Conservation (phyloP, 2,329 filamentous ascomycete genomes). For the Ilyonectria destructans region DNA sequence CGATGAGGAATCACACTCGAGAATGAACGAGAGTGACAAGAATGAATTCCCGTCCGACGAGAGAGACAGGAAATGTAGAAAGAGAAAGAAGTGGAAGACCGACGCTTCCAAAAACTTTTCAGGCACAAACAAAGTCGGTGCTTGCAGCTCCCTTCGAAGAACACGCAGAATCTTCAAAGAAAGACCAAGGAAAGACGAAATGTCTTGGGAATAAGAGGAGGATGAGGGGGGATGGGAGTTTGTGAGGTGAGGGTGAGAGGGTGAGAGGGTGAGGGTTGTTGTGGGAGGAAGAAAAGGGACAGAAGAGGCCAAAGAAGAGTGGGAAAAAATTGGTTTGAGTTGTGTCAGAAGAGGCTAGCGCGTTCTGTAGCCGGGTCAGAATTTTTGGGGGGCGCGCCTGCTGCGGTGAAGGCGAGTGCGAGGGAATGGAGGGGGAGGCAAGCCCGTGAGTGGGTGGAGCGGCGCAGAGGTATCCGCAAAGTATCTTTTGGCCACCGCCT, state of each 20-base stretch:
- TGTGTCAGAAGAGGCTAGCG: constrained; percentile 53
- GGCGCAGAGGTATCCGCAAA: constrained; percentile 36
- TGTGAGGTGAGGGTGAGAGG: constrained; percentile 52
- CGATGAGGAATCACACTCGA: constrained; percentile 51
- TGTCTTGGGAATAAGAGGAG: constrained; percentile 52
- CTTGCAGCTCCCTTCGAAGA: constrained; percentile 59
- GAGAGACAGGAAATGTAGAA: constrained; percentile 51
- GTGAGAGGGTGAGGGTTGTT: constrained; percentile 52
- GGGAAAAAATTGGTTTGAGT: constrained; percentile 56
- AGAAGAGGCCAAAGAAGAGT: constrained; percentile 53
- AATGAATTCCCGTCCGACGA: constrained; percentile 50
- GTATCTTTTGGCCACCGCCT: constrained; percentile 50
- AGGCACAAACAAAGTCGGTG: constrained; percentile 51
- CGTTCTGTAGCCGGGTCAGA: constrained; percentile 42
- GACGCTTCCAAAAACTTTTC: constrained; percentile 52
- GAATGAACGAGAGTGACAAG: constrained; percentile 47
- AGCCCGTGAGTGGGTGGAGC: constrained; percentile 48
- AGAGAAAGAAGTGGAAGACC: constrained; percentile 56
- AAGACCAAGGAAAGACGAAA: constrained; percentile 61
- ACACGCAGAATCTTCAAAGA: constrained; percentile 64
- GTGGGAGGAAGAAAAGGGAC: constrained; percentile 54
- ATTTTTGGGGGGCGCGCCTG: constrained; percentile 49
- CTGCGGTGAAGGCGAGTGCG: constrained; percentile 48
- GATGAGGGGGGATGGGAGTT: constrained; percentile 51
- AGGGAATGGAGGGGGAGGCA: constrained; percentile 44